These are phyloP conservation scores for Passiflora organensis DNA, from an alignment of 345 rosid genomes.

Conservation along the genomic window DNA sequence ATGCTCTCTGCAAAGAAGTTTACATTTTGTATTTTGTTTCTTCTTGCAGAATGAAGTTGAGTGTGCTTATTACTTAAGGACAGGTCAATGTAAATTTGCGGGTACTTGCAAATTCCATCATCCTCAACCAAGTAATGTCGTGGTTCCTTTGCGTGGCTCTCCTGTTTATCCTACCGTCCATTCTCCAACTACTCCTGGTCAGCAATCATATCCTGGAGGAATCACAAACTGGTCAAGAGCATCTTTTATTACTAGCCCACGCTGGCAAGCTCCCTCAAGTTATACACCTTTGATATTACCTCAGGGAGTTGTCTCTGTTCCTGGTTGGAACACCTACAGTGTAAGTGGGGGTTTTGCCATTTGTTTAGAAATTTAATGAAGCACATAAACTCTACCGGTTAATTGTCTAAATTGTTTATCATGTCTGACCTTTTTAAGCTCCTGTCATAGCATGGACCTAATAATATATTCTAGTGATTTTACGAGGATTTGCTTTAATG, in stretches of 20 bases:
- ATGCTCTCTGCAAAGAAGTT: background rate
- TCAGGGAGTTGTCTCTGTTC: slow-evolving; percentile 87
- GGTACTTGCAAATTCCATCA: slow-evolving; percentile 94
- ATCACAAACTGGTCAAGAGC: slow-evolving; percentile 78
- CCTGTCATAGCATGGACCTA: no score
- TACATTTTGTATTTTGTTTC: slow-evolving; percentile 2
- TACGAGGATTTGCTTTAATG: background rate
- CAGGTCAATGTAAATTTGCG: slow-evolving; percentile 96
- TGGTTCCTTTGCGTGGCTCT: slow-evolving; percentile 70
- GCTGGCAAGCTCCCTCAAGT: slow-evolving; percentile 94
- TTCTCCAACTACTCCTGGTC: slow-evolving; percentile 68
- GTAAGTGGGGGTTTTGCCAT: slow-evolving; percentile 51
- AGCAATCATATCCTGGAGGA: slow-evolving; percentile 69
- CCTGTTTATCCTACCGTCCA: slow-evolving; percentile 66
- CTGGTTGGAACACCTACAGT: slow-evolving; percentile 85
- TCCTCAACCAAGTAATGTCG: slow-evolving; percentile 81
- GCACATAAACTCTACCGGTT: no score
- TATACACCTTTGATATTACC: slow-evolving; percentile 75
- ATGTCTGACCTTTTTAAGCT: no score
- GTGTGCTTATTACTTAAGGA: slow-evolving; percentile 90
- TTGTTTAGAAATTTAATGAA: no score
- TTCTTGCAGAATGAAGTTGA: slow-evolving; percentile 71
- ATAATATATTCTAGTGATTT: no score
- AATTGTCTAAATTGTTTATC: no score
- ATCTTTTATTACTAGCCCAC: slow-evolving; percentile 83